These are phyloP conservation scores for Trypanosoma scelopori DNA, from an alignment of 208 protist genomes.

Conservation along the genomic window DNA sequence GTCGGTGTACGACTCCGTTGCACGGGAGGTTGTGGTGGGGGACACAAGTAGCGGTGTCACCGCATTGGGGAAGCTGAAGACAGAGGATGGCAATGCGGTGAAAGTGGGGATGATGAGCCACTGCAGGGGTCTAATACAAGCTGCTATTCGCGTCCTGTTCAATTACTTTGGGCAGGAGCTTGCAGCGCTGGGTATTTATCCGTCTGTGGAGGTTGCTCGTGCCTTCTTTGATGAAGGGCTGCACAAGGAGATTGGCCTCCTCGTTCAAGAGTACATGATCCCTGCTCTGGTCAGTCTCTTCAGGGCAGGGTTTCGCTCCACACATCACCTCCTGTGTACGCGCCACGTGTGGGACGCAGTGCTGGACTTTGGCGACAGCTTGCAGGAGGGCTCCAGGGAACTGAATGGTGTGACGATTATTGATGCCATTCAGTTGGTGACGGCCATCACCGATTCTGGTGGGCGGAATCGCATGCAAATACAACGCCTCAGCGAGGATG, in stretches of 20 bases:
- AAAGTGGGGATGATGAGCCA: slow-evolving; percentile 1
- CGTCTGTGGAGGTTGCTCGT: slow-evolving; percentile 1
- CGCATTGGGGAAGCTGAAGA: not conserved
- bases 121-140: slow-evolving; percentile 6
- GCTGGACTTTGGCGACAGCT: slow-evolving; percentile 24
- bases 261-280: slow-evolving; percentile 35
- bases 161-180: slow-evolving; percentile 39
- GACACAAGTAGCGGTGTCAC: not conserved
- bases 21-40: not conserved
- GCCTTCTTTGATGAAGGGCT: slow-evolving; percentile 41
- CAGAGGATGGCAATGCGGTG: not conserved
- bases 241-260: slow-evolving; percentile 28
- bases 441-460: slow-evolving; percentile 32
- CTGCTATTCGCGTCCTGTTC: slow-evolving; percentile 17
- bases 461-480: slow-evolving; percentile 22
- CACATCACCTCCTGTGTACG: slow-evolving; percentile 31
- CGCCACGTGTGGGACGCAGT: slow-evolving; percentile 44
- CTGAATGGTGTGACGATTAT: slow-evolving; percentile 26
- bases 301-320: slow-evolving; percentile 30
- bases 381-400: slow-evolving; percentile 33
- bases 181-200: slow-evolving; percentile 5
- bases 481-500: slow-evolving; percentile 29
- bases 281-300: slow-evolving; percentile 35
- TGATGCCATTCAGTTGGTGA: slow-evolving; percentile 37
- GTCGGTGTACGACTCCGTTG: not conserved